A percentile compares a stretch with the other conserved stretches of the same genome.
Evolutionary conservation across 2,329 filamentous ascomycete genomes (phyloP).

Genomic region (Microcyclospora tardicrescens): DNA sequence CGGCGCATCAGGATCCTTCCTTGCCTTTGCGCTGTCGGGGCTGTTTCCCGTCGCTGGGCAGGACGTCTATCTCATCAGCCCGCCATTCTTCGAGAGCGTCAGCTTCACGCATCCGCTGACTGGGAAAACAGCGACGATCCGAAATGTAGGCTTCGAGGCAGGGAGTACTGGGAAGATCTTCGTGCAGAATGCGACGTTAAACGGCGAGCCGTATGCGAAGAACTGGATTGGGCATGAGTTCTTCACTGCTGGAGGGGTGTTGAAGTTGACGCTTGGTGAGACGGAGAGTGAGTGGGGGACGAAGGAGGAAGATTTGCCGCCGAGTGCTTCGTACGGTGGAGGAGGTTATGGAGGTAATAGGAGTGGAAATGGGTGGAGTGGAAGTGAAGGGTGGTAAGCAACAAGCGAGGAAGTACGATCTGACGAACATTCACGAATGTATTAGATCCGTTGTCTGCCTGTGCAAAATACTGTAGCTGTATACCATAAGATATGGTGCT

Average conservation of each 20-base stretch:
- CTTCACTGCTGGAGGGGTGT: slow-evolving; percentile 9
- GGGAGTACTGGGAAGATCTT: slow-evolving; percentile 6
- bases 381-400: no score
- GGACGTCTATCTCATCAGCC: slow-evolving; percentile 12
- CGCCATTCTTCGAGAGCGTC: slow-evolving; percentile 13
- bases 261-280: slow-evolving; percentile 11
- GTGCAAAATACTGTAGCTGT: no score
- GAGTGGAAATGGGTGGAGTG: no score
- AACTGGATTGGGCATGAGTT: slow-evolving; percentile 16
- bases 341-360: no score
- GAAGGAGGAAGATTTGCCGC: slow-evolving; percentile 19
- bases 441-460: no score
- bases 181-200: slow-evolving; percentile 12
- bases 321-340: slow-evolving; percentile 1
- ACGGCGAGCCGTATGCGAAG: slow-evolving; percentile 9
- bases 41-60: slow-evolving; percentile 13
- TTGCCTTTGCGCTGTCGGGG: slow-evolving; percentile 13
- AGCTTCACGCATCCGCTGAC: slow-evolving; percentile 13
- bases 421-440: no score
- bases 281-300: slow-evolving; percentile 13
- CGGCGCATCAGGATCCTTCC: slow-evolving; percentile 12
- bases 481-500: no score
- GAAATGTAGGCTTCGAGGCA: slow-evolving; percentile 21
- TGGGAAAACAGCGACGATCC: slow-evolving; percentile 10
- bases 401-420: no score